Percentiles rank a stretch among this genome's conserved stretches.
Conservation (phyloP, 148 eudicot species). For the Euryodendron excelsum region DNA sequence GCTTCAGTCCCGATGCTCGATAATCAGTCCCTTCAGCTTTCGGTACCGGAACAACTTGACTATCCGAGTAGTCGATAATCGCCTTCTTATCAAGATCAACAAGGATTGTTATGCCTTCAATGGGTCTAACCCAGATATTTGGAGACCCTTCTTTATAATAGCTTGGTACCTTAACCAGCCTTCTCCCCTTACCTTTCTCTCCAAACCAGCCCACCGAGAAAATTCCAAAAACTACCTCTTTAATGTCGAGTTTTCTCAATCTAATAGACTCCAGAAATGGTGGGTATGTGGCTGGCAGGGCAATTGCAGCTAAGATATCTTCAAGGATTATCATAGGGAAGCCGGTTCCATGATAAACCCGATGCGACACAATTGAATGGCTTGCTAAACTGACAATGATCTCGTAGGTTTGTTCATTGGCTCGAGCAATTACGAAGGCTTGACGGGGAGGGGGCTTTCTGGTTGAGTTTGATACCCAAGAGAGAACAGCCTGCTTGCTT, state of each 20-base stretch:
- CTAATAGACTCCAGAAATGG: neutral
- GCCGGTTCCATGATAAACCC: neutral
- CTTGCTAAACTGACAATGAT: neutral
- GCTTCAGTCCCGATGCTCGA: too few relatives aligned
- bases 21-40: too few relatives aligned
- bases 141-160: neutral
- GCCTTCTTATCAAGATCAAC: too few relatives aligned
- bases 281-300: neutral
- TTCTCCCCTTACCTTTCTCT: neutral
- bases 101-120: too few relatives aligned
- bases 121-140: neutral
- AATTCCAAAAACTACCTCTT: neutral
- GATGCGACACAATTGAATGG: neutral
- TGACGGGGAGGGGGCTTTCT: neutral
- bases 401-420: neutral
- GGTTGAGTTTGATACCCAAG: neutral
- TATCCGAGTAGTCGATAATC: too few relatives aligned
- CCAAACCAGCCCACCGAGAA: conserved; percentile 4
- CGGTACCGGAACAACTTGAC: too few relatives aligned
- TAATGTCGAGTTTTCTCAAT: neutral
- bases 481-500: neutral
- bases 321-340: neutral
- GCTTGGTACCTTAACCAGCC: neutral
- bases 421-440: neutral
- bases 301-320: neutral